These are phyloP conservation scores for Delphinella strobiligena DNA, from an alignment of 2,329 filamentous ascomycete genomes.

Conservation along the genomic window DNA sequence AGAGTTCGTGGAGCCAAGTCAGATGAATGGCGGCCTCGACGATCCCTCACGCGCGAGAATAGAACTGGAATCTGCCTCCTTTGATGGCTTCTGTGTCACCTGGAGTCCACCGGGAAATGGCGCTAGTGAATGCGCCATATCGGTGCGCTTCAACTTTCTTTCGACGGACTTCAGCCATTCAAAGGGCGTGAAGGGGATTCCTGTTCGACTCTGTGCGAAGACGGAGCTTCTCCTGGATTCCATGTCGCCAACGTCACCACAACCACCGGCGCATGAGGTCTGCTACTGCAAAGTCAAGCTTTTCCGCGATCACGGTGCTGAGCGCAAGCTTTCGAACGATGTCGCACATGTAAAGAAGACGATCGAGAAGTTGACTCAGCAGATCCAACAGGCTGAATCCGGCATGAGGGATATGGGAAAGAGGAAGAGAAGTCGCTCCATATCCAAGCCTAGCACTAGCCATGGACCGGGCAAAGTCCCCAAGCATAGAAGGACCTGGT, in stretches of 20 bases:
- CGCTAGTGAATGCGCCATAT: conserved; percentile 65
- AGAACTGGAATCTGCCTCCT: conserved; percentile 54
- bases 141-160: conserved; percentile 93
- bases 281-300: conserved; percentile 96
- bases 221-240: conserved; percentile 53
- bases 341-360: conserved; percentile 90
- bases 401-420: conserved; percentile 49
- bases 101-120: conserved; percentile 62
- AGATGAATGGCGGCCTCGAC: conserved; percentile 38
- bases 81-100: conserved; percentile 84
- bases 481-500: conserved; percentile 93
- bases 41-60: conserved; percentile 32
- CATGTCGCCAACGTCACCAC: conserved; percentile 31
- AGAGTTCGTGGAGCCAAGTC: conserved; percentile 67
- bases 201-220: conserved; percentile 84
- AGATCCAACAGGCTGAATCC: conserved; percentile 64
- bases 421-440: conserved; percentile 45
- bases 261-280: conserved; percentile 47
- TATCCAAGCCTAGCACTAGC: conserved; percentile 36
- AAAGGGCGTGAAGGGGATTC: conserved; percentile 96
- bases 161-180: conserved; percentile 98
- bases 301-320: conserved; percentile 90
- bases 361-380: conserved; percentile 91
- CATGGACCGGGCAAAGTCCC: conserved; percentile 62
- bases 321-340: conserved; percentile 89